Evolutionary conservation across 169 alveolate species (phyloP), one percentile per base, ranked within the genome.

Genomic region (Cryptosporidium xiaoi): DNA sequence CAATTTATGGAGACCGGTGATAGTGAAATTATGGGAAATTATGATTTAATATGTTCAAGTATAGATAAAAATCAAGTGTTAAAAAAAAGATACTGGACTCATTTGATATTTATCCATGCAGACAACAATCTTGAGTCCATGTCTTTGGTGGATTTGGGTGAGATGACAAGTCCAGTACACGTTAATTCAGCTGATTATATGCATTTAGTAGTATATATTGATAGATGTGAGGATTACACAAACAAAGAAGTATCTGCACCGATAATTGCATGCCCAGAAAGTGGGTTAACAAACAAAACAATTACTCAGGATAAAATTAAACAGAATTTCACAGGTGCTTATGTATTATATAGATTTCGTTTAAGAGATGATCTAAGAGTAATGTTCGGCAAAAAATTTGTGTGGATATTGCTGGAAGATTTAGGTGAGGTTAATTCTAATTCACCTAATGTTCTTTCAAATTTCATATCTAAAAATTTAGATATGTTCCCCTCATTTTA

Each of bases 371-470:
- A 89, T 34, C 64, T 91, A 48, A 60, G 91, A 24, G 64, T 82
- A 50, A 3, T 29, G 51, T 77, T 64, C 15, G 82, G 77, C 60
- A 90, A 83, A 27, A 68, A 68, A 69, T 90, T 83, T 46, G 92
- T 83, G 55, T 91, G 94, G 94, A 83, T 91, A 60, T 83, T 91
- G 20, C 62, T 91, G 51, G 85, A 83, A 34, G 91, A 85, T 65
- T 90, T 71, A 12, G 94, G 92, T 15, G 94, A 91, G 83, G 92
- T 91, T 8, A 92, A 91, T 68, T 83, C 90, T 66, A 91, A 87
- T 48, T 83, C 90, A 15, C 91, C 92, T 1, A 58, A 12, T 6
- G 90, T 91, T 20, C 83, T 91, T 29, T 68, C 89, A 34, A 20
- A 62, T 40, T 84, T 84, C 40, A 68, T 91, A 6, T 51, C 92